phyloP scores from a whole-genome alignment of 225 moss, liverwort and hornwort species.

The Physcomitrellopsis africana region DNA sequence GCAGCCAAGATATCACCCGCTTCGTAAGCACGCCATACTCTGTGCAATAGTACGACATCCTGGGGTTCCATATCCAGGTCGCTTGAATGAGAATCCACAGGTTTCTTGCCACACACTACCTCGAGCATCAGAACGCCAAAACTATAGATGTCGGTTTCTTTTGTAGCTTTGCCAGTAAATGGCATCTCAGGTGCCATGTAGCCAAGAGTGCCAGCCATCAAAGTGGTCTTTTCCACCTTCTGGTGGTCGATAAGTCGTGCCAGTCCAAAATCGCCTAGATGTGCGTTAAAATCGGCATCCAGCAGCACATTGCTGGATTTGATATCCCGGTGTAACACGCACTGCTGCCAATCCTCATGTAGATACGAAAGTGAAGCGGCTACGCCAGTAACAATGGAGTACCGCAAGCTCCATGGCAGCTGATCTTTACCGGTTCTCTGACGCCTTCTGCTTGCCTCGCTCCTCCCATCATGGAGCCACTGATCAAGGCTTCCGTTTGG shows the following conservation, averaged over 20 bases:
- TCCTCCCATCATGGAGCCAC: constrained; percentile 41
- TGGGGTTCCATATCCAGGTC: constrained; percentile 1
- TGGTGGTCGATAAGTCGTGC: constrained; percentile 59
- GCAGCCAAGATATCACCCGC: constrained; percentile 24
- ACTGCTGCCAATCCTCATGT: constrained; percentile 62
- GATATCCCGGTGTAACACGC: constrained; percentile 57
- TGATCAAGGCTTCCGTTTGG: constrained; percentile 80
- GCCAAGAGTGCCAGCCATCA: constrained; percentile 55
- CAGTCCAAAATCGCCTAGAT: constrained; percentile 61
- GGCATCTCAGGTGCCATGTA: constrained; percentile 79
- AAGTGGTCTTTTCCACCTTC: constrained; percentile 54
- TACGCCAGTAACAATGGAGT: constrained; percentile 44
- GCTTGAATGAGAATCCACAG: constrained; percentile 21
- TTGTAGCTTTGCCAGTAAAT: constrained; percentile 50
- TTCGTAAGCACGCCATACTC: constrained; percentile 53
- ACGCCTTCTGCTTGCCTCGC: not conserved
- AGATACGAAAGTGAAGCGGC: constrained; percentile 55
- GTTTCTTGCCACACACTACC: constrained; percentile 42
- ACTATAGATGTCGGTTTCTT: constrained; percentile 69
- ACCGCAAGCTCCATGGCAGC: constrained; percentile 42
- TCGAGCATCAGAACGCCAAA: constrained; percentile 69
- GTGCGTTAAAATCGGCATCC: constrained; percentile 46
- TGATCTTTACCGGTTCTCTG: not conserved
- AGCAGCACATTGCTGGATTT: constrained; percentile 64
- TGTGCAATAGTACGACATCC: constrained; percentile 42